phyloP scores from a whole-genome alignment of 805 yeast genomes.

The Middelhovenomyces tepae region DNA sequence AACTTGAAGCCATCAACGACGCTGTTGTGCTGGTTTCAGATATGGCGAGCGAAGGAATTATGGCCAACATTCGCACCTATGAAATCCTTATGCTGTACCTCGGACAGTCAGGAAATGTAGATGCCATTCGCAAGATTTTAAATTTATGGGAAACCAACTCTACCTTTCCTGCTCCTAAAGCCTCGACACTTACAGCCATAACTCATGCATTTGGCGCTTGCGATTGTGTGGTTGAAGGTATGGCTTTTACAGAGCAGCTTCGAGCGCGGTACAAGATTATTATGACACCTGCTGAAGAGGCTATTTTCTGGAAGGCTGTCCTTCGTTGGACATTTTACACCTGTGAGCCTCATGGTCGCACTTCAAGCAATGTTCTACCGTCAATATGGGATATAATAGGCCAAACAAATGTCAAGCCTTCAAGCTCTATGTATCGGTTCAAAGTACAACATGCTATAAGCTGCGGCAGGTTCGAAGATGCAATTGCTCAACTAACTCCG shows the following conservation, averaged over 20 bases:
- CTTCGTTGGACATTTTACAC: conserved; percentile 6
- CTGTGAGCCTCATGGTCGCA: conserved; percentile 1
- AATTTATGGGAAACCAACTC: conserved; percentile 1
- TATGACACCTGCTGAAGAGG: not conserved
- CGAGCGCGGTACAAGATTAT: conserved; percentile 1
- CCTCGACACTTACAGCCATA: conserved; percentile 1
- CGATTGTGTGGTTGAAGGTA: conserved; percentile 3
- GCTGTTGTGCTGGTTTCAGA: conserved; percentile 18
- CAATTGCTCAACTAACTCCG: too few relatives aligned
- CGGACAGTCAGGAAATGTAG: conserved; percentile 22
- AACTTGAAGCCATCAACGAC: conserved; percentile 15
- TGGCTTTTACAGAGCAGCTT: conserved; percentile 1
- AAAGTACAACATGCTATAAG: conserved; percentile 4
- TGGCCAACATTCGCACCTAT: conserved; percentile 26
- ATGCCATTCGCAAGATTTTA: conserved; percentile 1
- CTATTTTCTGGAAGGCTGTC: conserved; percentile 1
- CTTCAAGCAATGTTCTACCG: not conserved
- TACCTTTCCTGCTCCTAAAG: not conserved
- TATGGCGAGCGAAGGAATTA: conserved; percentile 23
- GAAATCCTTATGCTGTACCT: conserved; percentile 25
- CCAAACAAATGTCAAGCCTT: conserved; percentile 2
- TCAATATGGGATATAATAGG: conserved; percentile 2
- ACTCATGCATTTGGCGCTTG: conserved; percentile 3
- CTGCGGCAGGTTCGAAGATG: too few relatives aligned
- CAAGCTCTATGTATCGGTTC: not conserved